Percentiles rank a stretch among this genome's conserved stretches.
Conservation (phyloP, 768 basidiomycete species). For the Mycena sanguinolenta region DNA sequence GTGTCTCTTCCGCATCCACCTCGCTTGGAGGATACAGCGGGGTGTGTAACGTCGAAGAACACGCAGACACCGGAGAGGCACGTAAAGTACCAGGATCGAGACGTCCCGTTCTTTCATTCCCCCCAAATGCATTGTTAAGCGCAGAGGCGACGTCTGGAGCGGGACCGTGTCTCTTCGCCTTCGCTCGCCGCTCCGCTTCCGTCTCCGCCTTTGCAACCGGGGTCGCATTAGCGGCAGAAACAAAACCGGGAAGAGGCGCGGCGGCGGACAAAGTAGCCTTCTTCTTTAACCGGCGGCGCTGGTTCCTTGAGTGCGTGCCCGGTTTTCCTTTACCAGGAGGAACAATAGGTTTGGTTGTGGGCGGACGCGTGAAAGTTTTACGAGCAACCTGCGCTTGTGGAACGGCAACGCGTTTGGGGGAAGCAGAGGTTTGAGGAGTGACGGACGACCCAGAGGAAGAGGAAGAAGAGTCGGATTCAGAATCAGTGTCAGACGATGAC, state of each 20-base stretch:
- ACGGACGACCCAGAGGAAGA: constrained; percentile 27
- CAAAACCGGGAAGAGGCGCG: constrained; percentile 26
- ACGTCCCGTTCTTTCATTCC: constrained; percentile 24
- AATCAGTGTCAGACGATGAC: constrained; percentile 41
- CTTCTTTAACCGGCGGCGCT: constrained; percentile 31
- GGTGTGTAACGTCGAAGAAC: constrained; percentile 27
- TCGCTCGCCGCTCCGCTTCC: constrained; percentile 13
- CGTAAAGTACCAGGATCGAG: constrained; percentile 26
- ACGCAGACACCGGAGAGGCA: constrained; percentile 1
- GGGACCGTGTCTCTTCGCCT: constrained; percentile 15
- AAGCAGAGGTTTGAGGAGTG: constrained; percentile 15
- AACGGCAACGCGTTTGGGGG: background rate
- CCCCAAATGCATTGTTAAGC: constrained; percentile 31
- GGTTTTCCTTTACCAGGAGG: constrained; percentile 34
- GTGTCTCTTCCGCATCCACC: constrained; percentile 35
- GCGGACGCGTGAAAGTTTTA: background rate
- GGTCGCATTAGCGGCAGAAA: constrained; percentile 32
- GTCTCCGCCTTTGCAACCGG: background rate
- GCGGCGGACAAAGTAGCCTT: background rate
- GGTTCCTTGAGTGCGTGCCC: constrained; percentile 31
- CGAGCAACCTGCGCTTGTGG: constrained; percentile 18
- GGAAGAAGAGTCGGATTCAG: constrained; percentile 46
- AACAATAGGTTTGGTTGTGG: constrained; percentile 8
- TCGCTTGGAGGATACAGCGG: constrained; percentile 26
- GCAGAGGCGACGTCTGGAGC: constrained; percentile 31